Evolutionary conservation across 2,329 filamentous ascomycete genomes (phyloP).

Genomic region (Didymella segeticola): DNA sequence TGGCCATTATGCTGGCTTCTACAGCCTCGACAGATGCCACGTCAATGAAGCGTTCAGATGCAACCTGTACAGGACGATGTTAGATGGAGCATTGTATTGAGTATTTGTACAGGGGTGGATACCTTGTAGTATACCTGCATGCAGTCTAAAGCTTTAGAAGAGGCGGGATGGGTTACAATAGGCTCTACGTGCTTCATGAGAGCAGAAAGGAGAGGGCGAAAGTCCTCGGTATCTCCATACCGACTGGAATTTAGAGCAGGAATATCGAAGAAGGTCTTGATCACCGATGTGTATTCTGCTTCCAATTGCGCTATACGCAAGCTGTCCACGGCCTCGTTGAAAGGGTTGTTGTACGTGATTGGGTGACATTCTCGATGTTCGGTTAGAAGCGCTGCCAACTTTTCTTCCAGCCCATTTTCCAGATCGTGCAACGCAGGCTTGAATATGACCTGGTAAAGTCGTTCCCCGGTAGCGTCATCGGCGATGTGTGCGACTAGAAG

Average conservation of each 20-base stretch:
- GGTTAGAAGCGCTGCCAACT: neutral
- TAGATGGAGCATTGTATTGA: neutral
- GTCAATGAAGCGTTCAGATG: slow-evolving; percentile 54
- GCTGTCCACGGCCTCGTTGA: slow-evolving; percentile 48
- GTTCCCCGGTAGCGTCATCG: neutral
- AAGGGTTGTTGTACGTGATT: slow-evolving; percentile 52
- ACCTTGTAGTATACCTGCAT: slow-evolving; percentile 57
- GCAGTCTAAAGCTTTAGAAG: slow-evolving; percentile 37
- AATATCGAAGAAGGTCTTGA: neutral
- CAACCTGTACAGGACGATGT: too few relatives aligned
- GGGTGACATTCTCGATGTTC: slow-evolving; percentile 37
- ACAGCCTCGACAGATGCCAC: slow-evolving; percentile 54
- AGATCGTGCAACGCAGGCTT: neutral
- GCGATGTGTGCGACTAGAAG: neutral
- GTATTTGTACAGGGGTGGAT: neutral
- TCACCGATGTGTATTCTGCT: slow-evolving; percentile 32
- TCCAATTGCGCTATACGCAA: slow-evolving; percentile 31
- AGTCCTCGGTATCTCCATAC: neutral
- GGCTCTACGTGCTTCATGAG: slow-evolving; percentile 28
- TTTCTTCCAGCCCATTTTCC: neutral
- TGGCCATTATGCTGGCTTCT: slow-evolving; percentile 50
- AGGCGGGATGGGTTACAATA: slow-evolving; percentile 50
- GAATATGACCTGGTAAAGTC: neutral
- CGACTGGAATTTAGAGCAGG: neutral
- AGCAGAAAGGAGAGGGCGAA: neutral